These are phyloP conservation scores for Entamoeba histolytica DNA, from an alignment of 208 protist species.

Conservation along the genomic window DNA sequence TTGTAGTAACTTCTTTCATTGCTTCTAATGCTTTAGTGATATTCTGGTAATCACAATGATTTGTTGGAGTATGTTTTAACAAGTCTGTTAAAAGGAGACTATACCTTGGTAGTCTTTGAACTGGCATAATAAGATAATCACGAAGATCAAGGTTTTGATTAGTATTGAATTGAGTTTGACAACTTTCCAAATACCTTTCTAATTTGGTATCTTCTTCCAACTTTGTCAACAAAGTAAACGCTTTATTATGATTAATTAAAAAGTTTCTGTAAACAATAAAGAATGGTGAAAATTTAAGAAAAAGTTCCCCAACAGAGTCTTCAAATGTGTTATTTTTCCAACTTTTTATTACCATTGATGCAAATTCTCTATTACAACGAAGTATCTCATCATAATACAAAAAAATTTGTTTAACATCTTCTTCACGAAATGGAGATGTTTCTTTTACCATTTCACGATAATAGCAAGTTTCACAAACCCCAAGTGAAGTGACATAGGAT, in stretches of 20 bases:
- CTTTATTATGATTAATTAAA: background rate
- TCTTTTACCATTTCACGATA: background rate
- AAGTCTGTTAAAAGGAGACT: background rate
- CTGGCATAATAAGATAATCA: background rate
- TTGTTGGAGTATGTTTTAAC: background rate
- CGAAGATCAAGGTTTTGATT: background rate
- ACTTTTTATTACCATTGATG: background rate
- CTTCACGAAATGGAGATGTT: background rate
- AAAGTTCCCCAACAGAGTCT: background rate
- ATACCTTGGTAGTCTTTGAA: background rate
- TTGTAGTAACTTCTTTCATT: background rate
- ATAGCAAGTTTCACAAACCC: background rate
- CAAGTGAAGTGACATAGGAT: background rate
- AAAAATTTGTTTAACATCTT: background rate
- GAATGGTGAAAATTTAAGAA: background rate
- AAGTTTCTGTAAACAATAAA: background rate
- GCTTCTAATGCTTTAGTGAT: background rate
- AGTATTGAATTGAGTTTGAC: background rate
- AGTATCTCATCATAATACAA: background rate
- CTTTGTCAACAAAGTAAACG: background rate
- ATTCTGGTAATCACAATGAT: background rate
- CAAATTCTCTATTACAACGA: background rate
- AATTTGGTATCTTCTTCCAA: background rate
- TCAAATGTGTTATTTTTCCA: background rate
- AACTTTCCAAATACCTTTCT: background rate